These are phyloP conservation scores for Trichoderma erinaceum DNA, from an alignment of 495 filamentous ascomycete species.

Conservation along the genomic window DNA sequence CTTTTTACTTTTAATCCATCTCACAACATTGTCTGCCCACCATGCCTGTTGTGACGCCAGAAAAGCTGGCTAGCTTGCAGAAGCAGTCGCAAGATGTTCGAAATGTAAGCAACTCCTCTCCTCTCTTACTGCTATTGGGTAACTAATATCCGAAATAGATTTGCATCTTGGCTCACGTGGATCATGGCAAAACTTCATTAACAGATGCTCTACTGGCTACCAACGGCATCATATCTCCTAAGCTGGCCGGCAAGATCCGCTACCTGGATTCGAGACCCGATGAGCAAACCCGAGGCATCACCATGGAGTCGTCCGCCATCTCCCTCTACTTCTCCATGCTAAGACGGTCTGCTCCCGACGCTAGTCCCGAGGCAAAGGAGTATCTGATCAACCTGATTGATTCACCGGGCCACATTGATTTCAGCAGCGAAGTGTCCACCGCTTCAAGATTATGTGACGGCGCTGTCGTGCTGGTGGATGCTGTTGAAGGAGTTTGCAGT, in stretches of 20 bases:
- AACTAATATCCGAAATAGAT: constrained; percentile 51
- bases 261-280: constrained; percentile 96
- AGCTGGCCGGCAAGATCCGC: constrained; percentile 94
- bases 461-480: constrained; percentile 92
- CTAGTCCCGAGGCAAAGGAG: constrained; percentile 65
- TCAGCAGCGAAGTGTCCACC: constrained; percentile 96
- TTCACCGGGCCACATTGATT: constrained; percentile 96
- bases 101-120: constrained; percentile 61
- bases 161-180: constrained; percentile 95
- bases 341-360: constrained; percentile 58
- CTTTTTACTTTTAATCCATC: neutral
- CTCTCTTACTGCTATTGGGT: constrained; percentile 13
- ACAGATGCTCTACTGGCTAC: constrained; percentile 95
- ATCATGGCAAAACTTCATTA: constrained; percentile 98
- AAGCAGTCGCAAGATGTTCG: constrained; percentile 76
- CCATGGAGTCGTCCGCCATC: constrained; percentile 98
- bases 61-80: constrained; percentile 81
- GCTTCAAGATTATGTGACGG: constrained; percentile 93
- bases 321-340: constrained; percentile 94
- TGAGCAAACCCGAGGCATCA: constrained; percentile 95
- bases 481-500: constrained; percentile 95
- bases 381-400: constrained; percentile 98
- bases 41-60: constrained; percentile 84
- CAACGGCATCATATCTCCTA: constrained; percentile 98
- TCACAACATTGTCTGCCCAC: constrained; percentile 25